Conservation (phyloP, 768 basidiomycete genomes). For the Suillus cothurnatus region DNA sequence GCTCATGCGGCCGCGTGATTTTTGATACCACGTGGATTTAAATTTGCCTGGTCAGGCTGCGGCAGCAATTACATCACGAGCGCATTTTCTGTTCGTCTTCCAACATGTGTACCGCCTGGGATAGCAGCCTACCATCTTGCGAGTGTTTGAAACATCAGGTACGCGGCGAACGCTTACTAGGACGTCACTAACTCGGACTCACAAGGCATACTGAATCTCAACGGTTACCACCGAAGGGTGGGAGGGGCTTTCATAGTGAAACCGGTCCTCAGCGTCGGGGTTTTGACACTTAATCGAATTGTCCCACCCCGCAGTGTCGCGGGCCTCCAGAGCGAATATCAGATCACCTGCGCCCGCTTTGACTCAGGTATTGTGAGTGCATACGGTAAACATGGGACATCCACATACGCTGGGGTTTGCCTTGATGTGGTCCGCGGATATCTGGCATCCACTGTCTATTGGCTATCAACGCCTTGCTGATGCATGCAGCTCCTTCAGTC, state of each 20-base stretch:
- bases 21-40: background rate
- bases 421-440: conserved; percentile 70
- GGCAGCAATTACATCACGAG: background rate
- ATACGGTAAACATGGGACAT: background rate
- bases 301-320: conserved; percentile 41
- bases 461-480: background rate
- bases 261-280: conserved; percentile 81
- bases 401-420: conserved; percentile 69
- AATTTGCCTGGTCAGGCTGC: background rate
- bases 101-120: background rate
- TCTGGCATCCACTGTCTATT: conserved; percentile 52
- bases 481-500: conserved; percentile 67
- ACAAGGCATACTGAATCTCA: background rate
- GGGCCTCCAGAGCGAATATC: conserved; percentile 64
- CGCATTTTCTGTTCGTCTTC: background rate
- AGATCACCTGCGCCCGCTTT: conserved; percentile 78
- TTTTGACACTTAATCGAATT: conserved; percentile 65
- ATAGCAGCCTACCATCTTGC: conserved; percentile 23
- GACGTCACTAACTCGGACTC: conserved; percentile 52
- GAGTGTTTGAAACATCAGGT: conserved; percentile 1
- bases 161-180: conserved; percentile 30
- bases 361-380: conserved; percentile 41
- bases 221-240: conserved; percentile 2
- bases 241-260: conserved; percentile 56
- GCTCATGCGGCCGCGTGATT: background rate